A percentile compares a stretch with the other conserved stretches of the same genome.
These are phyloP conservation scores for Haberlea rhodopensis DNA, from an alignment of 257 asterid genomes.

Conservation along the genomic window DNA sequence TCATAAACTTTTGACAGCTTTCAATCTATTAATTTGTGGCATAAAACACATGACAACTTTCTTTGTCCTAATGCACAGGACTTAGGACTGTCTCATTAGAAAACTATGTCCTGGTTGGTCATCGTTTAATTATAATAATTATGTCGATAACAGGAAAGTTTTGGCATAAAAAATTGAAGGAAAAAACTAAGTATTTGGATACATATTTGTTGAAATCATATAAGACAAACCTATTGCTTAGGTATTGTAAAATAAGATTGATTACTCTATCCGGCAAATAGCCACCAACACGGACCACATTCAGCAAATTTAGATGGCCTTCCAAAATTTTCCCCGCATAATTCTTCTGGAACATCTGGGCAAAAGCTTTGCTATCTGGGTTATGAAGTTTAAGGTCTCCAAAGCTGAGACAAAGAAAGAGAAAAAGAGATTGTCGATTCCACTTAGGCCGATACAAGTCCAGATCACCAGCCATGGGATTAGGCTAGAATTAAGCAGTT, in stretches of 20 bases:
- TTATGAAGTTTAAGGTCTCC: conserved; percentile 93
- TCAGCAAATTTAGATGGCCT: conserved; percentile 85
- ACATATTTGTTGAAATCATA: conserved; percentile 1
- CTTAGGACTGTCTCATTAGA: neutral
- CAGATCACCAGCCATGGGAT: neutral
- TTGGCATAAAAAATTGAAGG: neutral
- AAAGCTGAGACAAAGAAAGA: conserved; percentile 49
- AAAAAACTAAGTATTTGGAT: neutral
- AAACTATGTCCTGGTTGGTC: neutral
- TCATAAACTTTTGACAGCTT: neutral
- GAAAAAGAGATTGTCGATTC: conserved; percentile 7
- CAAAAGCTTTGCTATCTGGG: conserved; percentile 91
- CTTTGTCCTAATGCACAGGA: neutral
- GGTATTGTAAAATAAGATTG: conserved; percentile 91
- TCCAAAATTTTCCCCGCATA: conserved; percentile 94
- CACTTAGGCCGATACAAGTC: conserved; percentile 10
- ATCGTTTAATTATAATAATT: neutral
- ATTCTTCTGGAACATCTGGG: conserved; percentile 94
- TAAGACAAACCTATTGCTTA: conserved; percentile 77
- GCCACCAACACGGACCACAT: conserved; percentile 81
- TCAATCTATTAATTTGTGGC: neutral
- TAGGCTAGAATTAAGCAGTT: conserved; percentile 16
- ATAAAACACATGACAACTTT: neutral
- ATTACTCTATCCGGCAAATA: conserved; percentile 95
- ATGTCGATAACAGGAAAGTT: neutral